phyloP scores from a whole-genome alignment of 805 yeast species.

The Candida morakotiae region DNA sequence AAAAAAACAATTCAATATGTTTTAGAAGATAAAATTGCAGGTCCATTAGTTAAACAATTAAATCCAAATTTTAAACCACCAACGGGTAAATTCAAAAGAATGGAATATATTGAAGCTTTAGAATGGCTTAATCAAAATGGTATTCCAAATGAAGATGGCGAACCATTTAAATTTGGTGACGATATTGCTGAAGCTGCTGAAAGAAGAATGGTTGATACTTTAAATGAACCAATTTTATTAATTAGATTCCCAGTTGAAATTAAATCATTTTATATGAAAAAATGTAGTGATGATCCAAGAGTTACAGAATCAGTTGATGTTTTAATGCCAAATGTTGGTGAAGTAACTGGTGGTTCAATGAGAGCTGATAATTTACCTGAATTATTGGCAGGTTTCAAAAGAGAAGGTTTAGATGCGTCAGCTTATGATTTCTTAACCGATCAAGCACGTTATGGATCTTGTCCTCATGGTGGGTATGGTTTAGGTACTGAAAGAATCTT shows the following conservation, averaged over 20 bases:
- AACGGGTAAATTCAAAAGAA: constrained; percentile 78
- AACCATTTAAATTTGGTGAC: constrained; percentile 91
- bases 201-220: constrained; percentile 95
- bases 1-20: constrained; percentile 68
- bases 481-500: constrained; percentile 96
- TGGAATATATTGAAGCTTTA: constrained; percentile 86
- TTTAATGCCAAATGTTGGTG: constrained; percentile 98
- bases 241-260: constrained; percentile 95
- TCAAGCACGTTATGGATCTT: constrained; percentile 93
- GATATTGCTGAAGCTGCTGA: constrained; percentile 99
- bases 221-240: constrained; percentile 88
- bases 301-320: constrained; percentile 99
- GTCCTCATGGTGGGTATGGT: constrained; percentile 99
- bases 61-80: constrained; percentile 92
- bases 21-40: constrained; percentile 86
- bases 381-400: constrained; percentile 82
- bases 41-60: constrained; percentile 83
- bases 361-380: constrained; percentile 83
- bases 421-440: constrained; percentile 96
- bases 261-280: constrained; percentile 97
- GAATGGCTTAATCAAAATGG: constrained; percentile 96
- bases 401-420: constrained; percentile 80
- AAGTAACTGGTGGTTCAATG: constrained; percentile 99
- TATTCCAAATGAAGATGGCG: constrained; percentile 91
- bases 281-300: constrained; percentile 81